Evolutionary conservation across 2,329 filamentous ascomycete species (phyloP), one percentile per base, ranked within the genome.

Genomic region (Epichloe gansuensis): DNA sequence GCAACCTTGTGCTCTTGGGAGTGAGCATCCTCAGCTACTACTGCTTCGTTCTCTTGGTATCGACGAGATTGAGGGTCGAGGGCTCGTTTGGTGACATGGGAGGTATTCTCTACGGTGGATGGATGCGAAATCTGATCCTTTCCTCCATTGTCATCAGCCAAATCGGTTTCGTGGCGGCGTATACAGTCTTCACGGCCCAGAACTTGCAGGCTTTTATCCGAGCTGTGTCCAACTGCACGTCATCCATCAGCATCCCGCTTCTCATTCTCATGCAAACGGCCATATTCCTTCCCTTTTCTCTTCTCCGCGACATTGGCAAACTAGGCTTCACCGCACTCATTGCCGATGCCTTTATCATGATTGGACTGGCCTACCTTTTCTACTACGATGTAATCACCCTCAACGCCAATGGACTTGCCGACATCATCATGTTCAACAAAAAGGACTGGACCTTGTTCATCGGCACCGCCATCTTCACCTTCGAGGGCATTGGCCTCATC

Each of bases 11-110:
- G 15, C 78, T 98, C n/a, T 74, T 98, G 23, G 78, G 76, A 40
- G 88, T 98, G 15, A 90, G 93, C 6, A 73, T 79, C 2, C 74
- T 98, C 54, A 96, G 90, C 65, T 98, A 95, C 70, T 95, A 96
- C 73, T 96, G 90, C 71, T 98, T 98, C 69, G 89, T 98, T 42
- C 76, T 98, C 13, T 78, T 98, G 35, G 89, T 96, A 56, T 84
- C 84, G 54, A 93, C 89, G 2, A 85, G 93, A 36, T 73, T 95
- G 47, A 85, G 81, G 64, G 80, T 97, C 31, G 85, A 90, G 47
- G 89, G 87, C n/a, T 97, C 93, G 1, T 98, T 97, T 70, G 93
- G 93, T 67, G 93, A 97, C 63, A 95, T 98, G 71, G 93, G 94
- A 50, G 89, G 88, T 47, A 82, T 88, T 46, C 76, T 98, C 15